Evolutionary conservation across 2,329 filamentous ascomycete genomes (phyloP).

Genomic region (Neonectria faginata): DNA sequence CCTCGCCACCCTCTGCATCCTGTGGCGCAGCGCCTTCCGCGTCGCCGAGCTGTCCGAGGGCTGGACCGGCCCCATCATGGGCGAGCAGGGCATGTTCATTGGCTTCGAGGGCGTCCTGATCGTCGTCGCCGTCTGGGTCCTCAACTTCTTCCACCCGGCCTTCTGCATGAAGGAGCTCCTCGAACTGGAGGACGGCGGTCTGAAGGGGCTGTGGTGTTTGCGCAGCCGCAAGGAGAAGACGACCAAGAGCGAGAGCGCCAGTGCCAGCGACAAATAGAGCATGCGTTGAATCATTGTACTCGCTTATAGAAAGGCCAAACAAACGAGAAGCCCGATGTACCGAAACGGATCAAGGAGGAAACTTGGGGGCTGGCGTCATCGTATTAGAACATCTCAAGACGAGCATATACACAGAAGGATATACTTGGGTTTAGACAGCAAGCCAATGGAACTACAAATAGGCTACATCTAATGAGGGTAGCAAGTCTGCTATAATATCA

Average conservation of each 20-base stretch:
- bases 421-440: not conserved
- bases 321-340: not conserved
- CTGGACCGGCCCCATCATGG: conserved; percentile 70
- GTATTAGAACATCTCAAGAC: not conserved
- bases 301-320: not conserved
- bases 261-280: conserved; percentile 23
- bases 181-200: conserved; percentile 40
- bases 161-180: conserved; percentile 47
- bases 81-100: conserved; percentile 66
- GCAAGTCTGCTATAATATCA: not conserved
- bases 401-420: not conserved
- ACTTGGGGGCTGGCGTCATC: not conserved
- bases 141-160: conserved; percentile 56
- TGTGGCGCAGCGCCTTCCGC: conserved; percentile 73
- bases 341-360: not conserved
- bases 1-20: conserved; percentile 71
- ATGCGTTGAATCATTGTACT: not conserved
- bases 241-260: conserved; percentile 22
- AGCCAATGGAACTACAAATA: not conserved
- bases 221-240: conserved; percentile 32
- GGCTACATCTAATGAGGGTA: not conserved
- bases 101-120: conserved; percentile 68
- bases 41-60: conserved; percentile 74
- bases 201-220: conserved; percentile 45
- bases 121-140: conserved; percentile 56